Evolutionary conservation across 1,139 yeast genomes (phyloP), one percentile per base, ranked within the genome.

Genomic region (Candida frijolesensis): DNA sequence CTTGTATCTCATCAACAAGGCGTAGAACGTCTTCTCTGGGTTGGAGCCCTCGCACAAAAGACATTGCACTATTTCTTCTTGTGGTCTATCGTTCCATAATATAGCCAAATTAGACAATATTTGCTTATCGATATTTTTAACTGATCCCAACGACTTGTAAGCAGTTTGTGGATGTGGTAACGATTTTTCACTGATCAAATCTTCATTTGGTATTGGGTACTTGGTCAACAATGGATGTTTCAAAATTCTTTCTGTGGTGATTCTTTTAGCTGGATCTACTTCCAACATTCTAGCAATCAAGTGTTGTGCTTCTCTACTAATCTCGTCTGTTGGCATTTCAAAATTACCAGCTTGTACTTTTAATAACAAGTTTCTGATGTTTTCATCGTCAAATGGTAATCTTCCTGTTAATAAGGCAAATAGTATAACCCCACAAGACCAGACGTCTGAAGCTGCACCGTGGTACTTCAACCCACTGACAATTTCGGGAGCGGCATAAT

Each of bases 401-500:
- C 89, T 84, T 10, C 95, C 96, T 1, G 92, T 85, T 46, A 87
- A 69, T 44, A 87, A 70, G 5, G 96, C 95, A 70, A 86, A 87
- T 48, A 87, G 71, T 42, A 87, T 87, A 40, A 87, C 88, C 62
- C 95, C 96, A 68, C 94, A 87, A 14, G 92, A 86, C 96, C 96
- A 87, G 44, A 87, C 85, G 67, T 87, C 96, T 52, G 90, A 84
- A 46, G 91, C 91, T 42, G 88, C 85, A 32, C 96, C 96, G 65
- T 87, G 90, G 63, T 87, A 87, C 54, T 82, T 83, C 59, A 82
- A 79, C 12, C 95, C 94, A 61, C 85, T 79, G 32, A 87, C 92
- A 56, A 87, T 87, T 70, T 87, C 96, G 1, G 96, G 96, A 7
- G 95, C 89, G 12, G 95, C 95, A 65, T 87, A 87, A 68, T 87